Percentiles rank a stretch among this genome's conserved stretches.
Evolutionary conservation across 768 basidiomycete genomes (phyloP).

Genomic region (Lentinula guzmanii): DNA sequence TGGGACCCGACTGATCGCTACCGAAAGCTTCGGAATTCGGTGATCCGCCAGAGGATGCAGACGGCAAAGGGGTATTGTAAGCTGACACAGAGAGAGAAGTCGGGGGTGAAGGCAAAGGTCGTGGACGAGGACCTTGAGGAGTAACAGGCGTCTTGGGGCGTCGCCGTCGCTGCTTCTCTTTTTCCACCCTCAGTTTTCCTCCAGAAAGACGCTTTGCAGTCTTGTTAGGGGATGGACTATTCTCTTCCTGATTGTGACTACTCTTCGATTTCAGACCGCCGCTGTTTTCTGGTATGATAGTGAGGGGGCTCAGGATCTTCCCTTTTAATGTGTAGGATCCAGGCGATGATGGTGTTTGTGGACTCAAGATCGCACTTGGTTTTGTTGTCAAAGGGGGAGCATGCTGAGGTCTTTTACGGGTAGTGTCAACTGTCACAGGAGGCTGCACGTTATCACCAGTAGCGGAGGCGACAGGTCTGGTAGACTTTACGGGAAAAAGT

Average conservation of each 20-base stretch:
- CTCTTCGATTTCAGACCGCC: neutral
- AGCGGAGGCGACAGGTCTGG: neutral
- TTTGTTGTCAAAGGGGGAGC: neutral
- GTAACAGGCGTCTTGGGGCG: neutral
- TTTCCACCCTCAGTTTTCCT: neutral
- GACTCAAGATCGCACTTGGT: neutral
- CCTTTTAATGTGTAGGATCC: neutral
- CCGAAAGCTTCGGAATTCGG: neutral
- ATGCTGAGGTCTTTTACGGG: neutral
- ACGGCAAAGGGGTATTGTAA: neutral
- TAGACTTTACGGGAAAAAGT: neutral
- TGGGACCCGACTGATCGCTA: neutral
- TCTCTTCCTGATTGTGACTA: neutral
- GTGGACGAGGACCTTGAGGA: slow-evolving; percentile 2
- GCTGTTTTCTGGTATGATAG: neutral
- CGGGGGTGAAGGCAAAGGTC: neutral
- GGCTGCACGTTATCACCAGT: neutral
- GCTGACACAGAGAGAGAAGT: neutral
- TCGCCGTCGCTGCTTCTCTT: slow-evolving; percentile 1
- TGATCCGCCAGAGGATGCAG: neutral
- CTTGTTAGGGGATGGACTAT: neutral
- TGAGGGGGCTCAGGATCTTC: neutral
- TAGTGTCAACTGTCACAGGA: neutral
- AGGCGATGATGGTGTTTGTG: neutral
- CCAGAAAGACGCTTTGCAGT: slow-evolving; percentile 2